Evolutionary conservation across 768 basidiomycete genomes (phyloP), one percentile per base, ranked within the genome.

Genomic region (Amanita thiersii): DNA sequence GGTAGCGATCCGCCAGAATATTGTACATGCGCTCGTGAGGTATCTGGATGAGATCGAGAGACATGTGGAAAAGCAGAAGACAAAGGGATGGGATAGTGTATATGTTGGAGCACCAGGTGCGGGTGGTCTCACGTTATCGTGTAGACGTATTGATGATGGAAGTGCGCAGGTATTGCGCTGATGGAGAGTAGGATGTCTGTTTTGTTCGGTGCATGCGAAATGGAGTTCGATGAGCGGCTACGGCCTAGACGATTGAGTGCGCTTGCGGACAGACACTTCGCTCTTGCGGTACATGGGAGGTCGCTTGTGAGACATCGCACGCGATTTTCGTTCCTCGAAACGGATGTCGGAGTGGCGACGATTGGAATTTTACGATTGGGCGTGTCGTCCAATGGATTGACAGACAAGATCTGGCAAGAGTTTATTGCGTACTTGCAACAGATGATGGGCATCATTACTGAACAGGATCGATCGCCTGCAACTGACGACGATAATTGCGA

Each of bases 401-500:
- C 26, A 14, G 25, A 20, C 9, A 47, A 43, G 9, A 39, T 48
- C 37, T 58, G 52, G 50, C 37, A 44, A 15, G 20, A 44, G 3
- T 55, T 58, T 18, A 46, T 53, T 20, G 39, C 53, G 19, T 50
- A 61, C 21, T 37, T 70, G 2, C 20, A 48, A 20, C 39, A 43
- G 6, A 54, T 53, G 6, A 24, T 61, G 15, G 47, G 51, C 35
- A 51, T 55, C 31, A 23, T 53, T 20, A 44, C 42, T 3, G 54
- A 58, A 41, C 58, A 58, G 38, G 46, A 37, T 9, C 50, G 50
- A 6, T 10, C 46, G 8, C 29, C 46, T 7, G 19, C 33, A n/a
- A 41, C 47, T 8, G 57, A 62, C 23, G 72, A 73, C 25, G 73
- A 69, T 43, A 70, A 67, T 11, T 75, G 72, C 47, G 77, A 79